Evolutionary conservation across 1,139 yeast species (phyloP).

Genomic region (Wickerhamomyces sp.): DNA sequence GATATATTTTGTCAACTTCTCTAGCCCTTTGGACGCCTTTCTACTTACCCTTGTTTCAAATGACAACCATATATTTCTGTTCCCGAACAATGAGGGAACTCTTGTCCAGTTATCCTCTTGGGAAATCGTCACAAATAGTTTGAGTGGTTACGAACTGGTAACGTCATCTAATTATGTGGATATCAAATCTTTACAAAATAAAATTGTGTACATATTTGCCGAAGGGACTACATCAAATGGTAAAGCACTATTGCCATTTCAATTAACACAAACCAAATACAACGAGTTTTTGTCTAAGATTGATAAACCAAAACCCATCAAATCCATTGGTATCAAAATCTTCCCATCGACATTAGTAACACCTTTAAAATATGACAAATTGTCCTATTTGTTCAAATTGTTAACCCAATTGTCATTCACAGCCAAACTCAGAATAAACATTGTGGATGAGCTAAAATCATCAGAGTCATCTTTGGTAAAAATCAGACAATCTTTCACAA

Average conservation of each 20-base stretch:
- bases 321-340: slow-evolving; percentile 41
- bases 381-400: slow-evolving; percentile 17
- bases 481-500: slow-evolving; percentile 32
- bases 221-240: slow-evolving; percentile 76
- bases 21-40: slow-evolving; percentile 52
- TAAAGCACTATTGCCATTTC: slow-evolving; percentile 50
- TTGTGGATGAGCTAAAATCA: slow-evolving; percentile 18
- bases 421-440: slow-evolving; percentile 26
- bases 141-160: slow-evolving; percentile 17
- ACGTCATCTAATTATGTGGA: not conserved
- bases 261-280: slow-evolving; percentile 21
- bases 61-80: slow-evolving; percentile 35
- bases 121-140: slow-evolving; percentile 35
- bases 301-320: slow-evolving; percentile 24
- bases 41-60: slow-evolving; percentile 31
- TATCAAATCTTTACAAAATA: slow-evolving; percentile 23
- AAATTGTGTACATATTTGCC: slow-evolving; percentile 45
- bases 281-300: slow-evolving; percentile 17
- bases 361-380: slow-evolving; percentile 21
- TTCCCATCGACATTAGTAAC: slow-evolving; percentile 32
- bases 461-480: slow-evolving; percentile 20
- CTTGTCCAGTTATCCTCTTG: slow-evolving; percentile 33
- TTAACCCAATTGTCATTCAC: slow-evolving; percentile 22
- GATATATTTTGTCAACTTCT: slow-evolving; percentile 47
- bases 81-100: slow-evolving; percentile 40